Base-by-base conservation (phyloP, 331 rosid species). In the Erythrophleum ivorense region DNA sequence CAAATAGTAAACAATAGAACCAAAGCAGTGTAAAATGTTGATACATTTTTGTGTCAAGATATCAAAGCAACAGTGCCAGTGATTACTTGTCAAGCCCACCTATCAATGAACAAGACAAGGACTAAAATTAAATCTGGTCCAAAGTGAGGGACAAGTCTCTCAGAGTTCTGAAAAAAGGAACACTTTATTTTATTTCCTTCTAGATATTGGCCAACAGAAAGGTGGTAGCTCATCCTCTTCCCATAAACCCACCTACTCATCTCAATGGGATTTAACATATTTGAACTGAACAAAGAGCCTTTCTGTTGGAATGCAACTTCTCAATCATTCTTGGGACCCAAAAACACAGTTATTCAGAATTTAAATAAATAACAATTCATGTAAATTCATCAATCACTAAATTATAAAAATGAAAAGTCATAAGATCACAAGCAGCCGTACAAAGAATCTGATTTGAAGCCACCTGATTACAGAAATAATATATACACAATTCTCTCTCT, bases 231-330 rank as follows among this genome's bases (percentile, higher is more conserved):
- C 68, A 10, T 62, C 15, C 66, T 60, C 68, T 13, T 24, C 38
- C 41, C 53, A 43, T 70, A 11, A 58, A 45, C 14, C 53, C 73
- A 9, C 53, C n/a, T n/a, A n/a, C 34, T 43, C 18, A 19, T 68
- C 53, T 41, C 34, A 43, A 11, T 41, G 18, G 24, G 16, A 68
- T 43, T 5, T 16, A 38, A 40, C 40, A 65, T 38, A 65, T 16
- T 66, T 66, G 50, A 38, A 66, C 50, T 68, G 54, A 69, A 19
- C 38, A 43, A n/a, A 69, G 57, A 69, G 45, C 57, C 38, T 63
- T 13, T 31, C 69, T 33, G 41, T 4, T 31, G 68, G 41, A 62
- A 12, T 62, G 24, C 41, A 43, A 62, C 8, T 29, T 29, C 41
- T 62, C 40, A 62, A 31, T 62, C 41, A 45, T 46, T 45, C 16